Base-by-base conservation (phyloP, 371 early-diverging fungal genomes). In the Umbelopsis sp. region DNA sequence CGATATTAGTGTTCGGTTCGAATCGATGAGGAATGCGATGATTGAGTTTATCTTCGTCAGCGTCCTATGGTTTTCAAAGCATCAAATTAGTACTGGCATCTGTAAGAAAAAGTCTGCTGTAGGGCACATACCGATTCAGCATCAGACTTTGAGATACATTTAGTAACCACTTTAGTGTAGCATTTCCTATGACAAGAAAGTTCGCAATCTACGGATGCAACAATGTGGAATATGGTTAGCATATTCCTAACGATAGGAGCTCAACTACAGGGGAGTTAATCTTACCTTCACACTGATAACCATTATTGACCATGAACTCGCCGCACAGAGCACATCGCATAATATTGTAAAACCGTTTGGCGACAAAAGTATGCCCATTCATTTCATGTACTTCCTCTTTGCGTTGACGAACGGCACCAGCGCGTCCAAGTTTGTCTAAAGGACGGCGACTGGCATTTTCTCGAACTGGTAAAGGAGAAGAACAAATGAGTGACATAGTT, bases 11-110 rank as follows among this genome's bases (percentile, higher is more conserved):
- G 29, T 89, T 80, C 32, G 83, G 86, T 71, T 94, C 93, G 72
- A 95, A 96, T n/a, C 94, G 91, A 86, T 99, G 99, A 24, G 96
- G 96, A 71, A 98, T 97, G 63, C 92, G 87, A 79, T 98, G 97
- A 53, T 92, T 91, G 35, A 93, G 82, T 41, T 89, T 86, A 20
- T 93, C 91, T 67, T 86, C 87, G 57, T 90, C 88, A 10, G 85
- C 74, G 65, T 87, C 87, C 79, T 85, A 75, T 3, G 38, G 7
- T 5, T 22, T 12, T 4, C 66, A 72, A 50, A 74, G 65, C 10
- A n/a, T 25, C 22, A 32, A 12, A 12, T 41, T 67, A 9, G n/a
- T 48, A 48, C 67, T 29, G 20, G 62, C 66, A 29, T 29, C 29
- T 29, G 29, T 29, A 4, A 29, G 29, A 29, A 29, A 29, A 29